These are phyloP conservation scores for Anthracocystis panici-leucophaei DNA, from an alignment of 1,284 basidiomycete genomes.

Conservation along the genomic window DNA sequence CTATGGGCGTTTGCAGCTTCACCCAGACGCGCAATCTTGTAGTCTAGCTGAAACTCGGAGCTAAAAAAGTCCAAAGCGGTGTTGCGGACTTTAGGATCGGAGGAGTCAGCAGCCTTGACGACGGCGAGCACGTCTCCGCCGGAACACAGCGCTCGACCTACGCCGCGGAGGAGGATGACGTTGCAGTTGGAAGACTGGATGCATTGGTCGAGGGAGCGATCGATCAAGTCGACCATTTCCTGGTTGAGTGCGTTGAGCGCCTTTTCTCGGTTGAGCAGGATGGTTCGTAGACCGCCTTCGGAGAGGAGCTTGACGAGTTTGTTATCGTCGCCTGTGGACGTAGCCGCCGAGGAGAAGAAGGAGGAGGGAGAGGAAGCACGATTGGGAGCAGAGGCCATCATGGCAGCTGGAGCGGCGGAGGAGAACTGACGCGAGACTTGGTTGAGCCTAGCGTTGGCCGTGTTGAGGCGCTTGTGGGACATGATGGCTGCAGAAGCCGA, in stretches of 20 bases:
- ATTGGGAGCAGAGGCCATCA: conserved; percentile 25
- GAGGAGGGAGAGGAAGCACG: background rate
- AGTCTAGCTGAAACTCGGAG: conserved; percentile 93
- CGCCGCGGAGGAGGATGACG: conserved; percentile 70
- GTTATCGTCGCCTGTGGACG: conserved; percentile 12
- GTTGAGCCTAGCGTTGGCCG: conserved; percentile 37
- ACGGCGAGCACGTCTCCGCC: conserved; percentile 89
- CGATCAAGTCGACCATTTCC: conserved; percentile 82
- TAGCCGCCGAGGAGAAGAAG: too few relatives aligned
- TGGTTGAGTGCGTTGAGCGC: conserved; percentile 89
- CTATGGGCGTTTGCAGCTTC: conserved; percentile 73
- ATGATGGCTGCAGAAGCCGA: conserved; percentile 10
- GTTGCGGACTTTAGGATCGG: conserved; percentile 68
- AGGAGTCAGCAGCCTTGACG: conserved; percentile 49
- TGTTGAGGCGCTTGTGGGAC: conserved; percentile 26
- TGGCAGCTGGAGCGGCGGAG: conserved; percentile 9
- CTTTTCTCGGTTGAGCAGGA: conserved; percentile 82
- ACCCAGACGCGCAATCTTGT: conserved; percentile 77
- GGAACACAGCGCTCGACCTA: conserved; percentile 88
- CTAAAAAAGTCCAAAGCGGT: conserved; percentile 87
- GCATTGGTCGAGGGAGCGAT: conserved; percentile 79
- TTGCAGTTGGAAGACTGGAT: conserved; percentile 44
- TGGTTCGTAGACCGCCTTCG: conserved; percentile 73
- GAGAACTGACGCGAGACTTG: conserved; percentile 45
- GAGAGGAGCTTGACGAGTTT: conserved; percentile 51